Evolutionary conservation across 257 asterid species (phyloP).

Genomic region (Leptodermis oblonga): DNA sequence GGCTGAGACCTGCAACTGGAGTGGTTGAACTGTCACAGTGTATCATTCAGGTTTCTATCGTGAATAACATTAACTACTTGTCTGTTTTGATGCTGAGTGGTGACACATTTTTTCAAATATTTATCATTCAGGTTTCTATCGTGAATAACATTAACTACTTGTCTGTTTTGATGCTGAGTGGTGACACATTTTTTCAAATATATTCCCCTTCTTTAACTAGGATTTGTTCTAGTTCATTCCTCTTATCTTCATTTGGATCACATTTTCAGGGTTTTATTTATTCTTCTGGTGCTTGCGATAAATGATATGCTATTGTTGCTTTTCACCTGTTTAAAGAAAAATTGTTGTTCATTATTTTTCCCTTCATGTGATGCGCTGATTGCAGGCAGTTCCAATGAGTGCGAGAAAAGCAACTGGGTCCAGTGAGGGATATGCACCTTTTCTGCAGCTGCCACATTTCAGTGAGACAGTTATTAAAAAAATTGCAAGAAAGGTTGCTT

Average conservation of each 20-base stretch:
- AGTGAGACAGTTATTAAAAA: constrained; percentile 80
- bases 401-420: constrained; percentile 79
- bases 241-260: not conserved
- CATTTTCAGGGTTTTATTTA: not conserved
- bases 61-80: not conserved
- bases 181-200: not conserved
- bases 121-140: constrained; percentile 67
- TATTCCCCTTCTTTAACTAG: not conserved
- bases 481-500: constrained; percentile 83
- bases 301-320: not conserved
- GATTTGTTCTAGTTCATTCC: not conserved
- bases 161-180: not conserved
- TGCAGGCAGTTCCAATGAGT: constrained; percentile 93
- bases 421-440: constrained; percentile 87
- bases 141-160: not conserved
- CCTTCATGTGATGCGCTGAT: constrained; percentile 6
- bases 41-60: constrained; percentile 64
- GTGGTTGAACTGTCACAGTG: constrained; percentile 94
- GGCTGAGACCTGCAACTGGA: constrained; percentile 99
- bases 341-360: constrained; percentile 6
- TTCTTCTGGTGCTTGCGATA: not conserved
- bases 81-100: not conserved
- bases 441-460: constrained; percentile 97
- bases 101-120: not conserved
- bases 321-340: too few species aligned